Base-by-base conservation (phyloP, 192 early-diverging fungal species). In the Coemansia sp. region DNA sequence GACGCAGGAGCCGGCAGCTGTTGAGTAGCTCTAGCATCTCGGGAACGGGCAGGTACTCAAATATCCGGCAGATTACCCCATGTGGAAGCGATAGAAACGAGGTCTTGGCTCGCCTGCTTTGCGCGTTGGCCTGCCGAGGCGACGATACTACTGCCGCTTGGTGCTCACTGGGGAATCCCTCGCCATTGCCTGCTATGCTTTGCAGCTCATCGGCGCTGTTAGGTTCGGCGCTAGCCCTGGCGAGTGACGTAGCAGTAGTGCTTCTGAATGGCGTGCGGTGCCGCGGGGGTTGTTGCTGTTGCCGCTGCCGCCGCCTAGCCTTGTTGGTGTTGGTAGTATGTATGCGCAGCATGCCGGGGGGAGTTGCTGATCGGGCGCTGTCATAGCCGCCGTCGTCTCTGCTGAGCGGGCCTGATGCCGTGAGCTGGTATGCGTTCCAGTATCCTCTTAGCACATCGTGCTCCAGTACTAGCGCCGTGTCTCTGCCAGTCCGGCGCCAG, bases 1-100 rank as follows among this genome's bases (percentile, higher is more conserved):
- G 67, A n/a, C 79, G 74, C 67, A 82, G 34, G 29, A 72, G 66
- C 1, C 79, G 79, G 59, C 79, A 82, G 72, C 71, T 77, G 62
- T 71, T 74, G 15, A 66, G 25, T 41, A 82, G 31, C 1, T 34
- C 39, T 31, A 82, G 66, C 70, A 76, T 60, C 29, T 45, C 62
- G n/a, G 60, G 63, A 0, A 82, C 68, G 0, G 79, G 74, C 46
- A 82, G 48, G 11, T 44, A 62, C 63, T 64, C 70, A 14, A 77
- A 27, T 0, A 82, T 58, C 36, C 68, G 68, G 14, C 55, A 57
- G 1, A 82, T 6, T 4, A 82, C 69, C 5, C 69, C 68, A 4
- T 39, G 60, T 3, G 79, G 79, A 62, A 82, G 75, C 45, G 31
- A 19, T 5, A 44, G 69, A 21, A 82, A 68, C 7, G 72, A 12